phyloP scores from a whole-genome alignment of 1,284 basidiomycete species.

The Rhodotorula sp. region DNA sequence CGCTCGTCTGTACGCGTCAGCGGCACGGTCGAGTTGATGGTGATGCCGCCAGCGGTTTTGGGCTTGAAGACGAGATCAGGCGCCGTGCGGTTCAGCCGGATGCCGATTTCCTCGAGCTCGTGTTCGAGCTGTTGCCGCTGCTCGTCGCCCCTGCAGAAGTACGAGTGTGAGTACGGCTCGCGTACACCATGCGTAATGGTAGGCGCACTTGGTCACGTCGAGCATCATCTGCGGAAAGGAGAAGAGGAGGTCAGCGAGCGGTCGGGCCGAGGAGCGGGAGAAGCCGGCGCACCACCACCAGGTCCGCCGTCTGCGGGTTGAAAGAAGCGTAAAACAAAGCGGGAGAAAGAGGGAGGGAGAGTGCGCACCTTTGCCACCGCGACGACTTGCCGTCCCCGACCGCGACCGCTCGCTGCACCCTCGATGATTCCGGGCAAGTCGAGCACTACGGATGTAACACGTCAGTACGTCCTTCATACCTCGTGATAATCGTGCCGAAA shows the following conservation, averaged over 20 bases:
- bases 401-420: constrained; percentile 89
- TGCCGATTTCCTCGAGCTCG: constrained; percentile 94
- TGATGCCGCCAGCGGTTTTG: constrained; percentile 43
- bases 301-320: constrained; percentile 85
- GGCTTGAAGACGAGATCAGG: constrained; percentile 66
- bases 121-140: constrained; percentile 84
- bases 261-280: neutral
- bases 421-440: constrained; percentile 98
- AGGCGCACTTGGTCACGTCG: constrained; percentile 79
- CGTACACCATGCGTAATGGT: neutral
- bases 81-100: constrained; percentile 82
- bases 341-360: neutral
- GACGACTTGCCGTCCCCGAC: constrained; percentile 93
- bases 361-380: constrained; percentile 62
- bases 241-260: neutral
- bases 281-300: constrained; percentile 59
- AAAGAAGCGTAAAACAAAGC: neutral
- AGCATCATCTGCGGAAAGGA: constrained; percentile 67
- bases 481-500: neutral
- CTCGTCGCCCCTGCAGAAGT: constrained; percentile 66
- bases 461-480: neutral
- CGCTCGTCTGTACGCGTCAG: constrained; percentile 92
- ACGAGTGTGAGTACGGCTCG: neutral
- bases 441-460: constrained; percentile 57
- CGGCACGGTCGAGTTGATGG: constrained; percentile 64